Evolutionary conservation across 2,329 filamentous ascomycete species (phyloP), one percentile per base, ranked within the genome.

Genomic region (Chaetothyriales sp.): DNA sequence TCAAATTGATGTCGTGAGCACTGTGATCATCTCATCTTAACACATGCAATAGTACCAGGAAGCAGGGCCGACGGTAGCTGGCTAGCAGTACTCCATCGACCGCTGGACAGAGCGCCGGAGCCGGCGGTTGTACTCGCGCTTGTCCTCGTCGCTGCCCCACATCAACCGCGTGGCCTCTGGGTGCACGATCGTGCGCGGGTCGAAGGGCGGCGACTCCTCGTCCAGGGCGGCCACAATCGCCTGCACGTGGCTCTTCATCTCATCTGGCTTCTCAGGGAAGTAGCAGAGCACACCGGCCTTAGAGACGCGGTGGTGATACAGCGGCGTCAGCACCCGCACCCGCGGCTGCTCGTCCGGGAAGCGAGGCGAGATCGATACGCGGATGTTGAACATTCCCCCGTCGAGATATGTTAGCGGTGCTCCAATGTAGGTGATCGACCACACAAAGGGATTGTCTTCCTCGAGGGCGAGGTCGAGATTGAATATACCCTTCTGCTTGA

Each of bases 351-450:
- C 86, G 43, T 86, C 79, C 0, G 92, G 92, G 62, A 95, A 96
- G 5, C 80, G 78, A 5, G 86, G 82, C 60, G 87, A 94, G 61
- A 96, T 82, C 61, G 74, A 74, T 50, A 96, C 73, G 60, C 76
- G 83, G 65, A 95, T 83, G 54, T 79, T 79, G 70, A 96, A 90
- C 54, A 96, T 77, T 1, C 90, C 88, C 15, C 89, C 90, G 60
- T 96, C 90, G 1, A 96, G 77, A 59, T 94, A 88, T 5, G 88
- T 94, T 83, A 92, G 93, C 0, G 88, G 86, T 50, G 83, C 79
- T 22, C 92, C 92, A 63, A 95, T 93, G 64, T 95, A 89, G 1
- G 86, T 92, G 53, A 96, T 65, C 18, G 76, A 67, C 92, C 92
- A 96, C 18, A 90, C 74, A 62, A 95, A 95, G 0, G 90, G 89